A percentile compares a stretch with the other conserved stretches of the same genome.
Evolutionary conservation across 495 filamentous ascomycete species (phyloP).

Genomic region (Articulospora tetracladia): DNA sequence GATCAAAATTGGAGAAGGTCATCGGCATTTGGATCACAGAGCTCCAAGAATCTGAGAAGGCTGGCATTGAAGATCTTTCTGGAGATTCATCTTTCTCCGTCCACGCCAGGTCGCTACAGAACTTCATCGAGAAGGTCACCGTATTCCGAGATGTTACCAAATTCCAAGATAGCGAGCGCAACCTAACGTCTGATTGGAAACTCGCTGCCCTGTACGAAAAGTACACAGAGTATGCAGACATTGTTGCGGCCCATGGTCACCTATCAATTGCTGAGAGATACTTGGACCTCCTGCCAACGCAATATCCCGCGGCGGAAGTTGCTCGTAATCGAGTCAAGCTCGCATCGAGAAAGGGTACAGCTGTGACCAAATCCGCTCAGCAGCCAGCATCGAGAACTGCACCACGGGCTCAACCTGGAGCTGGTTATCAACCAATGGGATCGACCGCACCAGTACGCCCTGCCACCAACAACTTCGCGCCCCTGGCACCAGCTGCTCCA

Average conservation of each 20-base stretch:
- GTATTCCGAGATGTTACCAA: slow-evolving; percentile 93
- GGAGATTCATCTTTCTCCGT: slow-evolving; percentile 84
- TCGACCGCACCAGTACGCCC: slow-evolving; percentile 35
- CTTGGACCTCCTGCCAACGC: slow-evolving; percentile 78
- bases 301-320: slow-evolving; percentile 85
- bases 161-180: slow-evolving; percentile 76
- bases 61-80: slow-evolving; percentile 59
- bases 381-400: slow-evolving; percentile 30
- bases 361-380: slow-evolving; percentile 31
- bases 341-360: slow-evolving; percentile 66
- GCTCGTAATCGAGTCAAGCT: slow-evolving; percentile 82
- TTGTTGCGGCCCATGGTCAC: slow-evolving; percentile 86
- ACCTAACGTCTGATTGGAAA: slow-evolving; percentile 77
- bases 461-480: slow-evolving; percentile 27
- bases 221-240: slow-evolving; percentile 95
- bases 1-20: slow-evolving; percentile 96
- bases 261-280: slow-evolving; percentile 86
- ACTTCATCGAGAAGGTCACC: slow-evolving; percentile 97
- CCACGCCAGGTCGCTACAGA: slow-evolving; percentile 82
- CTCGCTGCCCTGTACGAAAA: slow-evolving; percentile 85
- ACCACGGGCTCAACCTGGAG: slow-evolving; percentile 34
- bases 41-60: slow-evolving; percentile 75
- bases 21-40: slow-evolving; percentile 90
- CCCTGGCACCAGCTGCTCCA: slow-evolving; percentile 19
- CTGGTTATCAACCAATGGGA: slow-evolving; percentile 26